Evolutionary conservation across 805 yeast genomes (phyloP), one percentile per base, ranked within the genome.

Genomic region (Phaffomyces antillensis): DNA sequence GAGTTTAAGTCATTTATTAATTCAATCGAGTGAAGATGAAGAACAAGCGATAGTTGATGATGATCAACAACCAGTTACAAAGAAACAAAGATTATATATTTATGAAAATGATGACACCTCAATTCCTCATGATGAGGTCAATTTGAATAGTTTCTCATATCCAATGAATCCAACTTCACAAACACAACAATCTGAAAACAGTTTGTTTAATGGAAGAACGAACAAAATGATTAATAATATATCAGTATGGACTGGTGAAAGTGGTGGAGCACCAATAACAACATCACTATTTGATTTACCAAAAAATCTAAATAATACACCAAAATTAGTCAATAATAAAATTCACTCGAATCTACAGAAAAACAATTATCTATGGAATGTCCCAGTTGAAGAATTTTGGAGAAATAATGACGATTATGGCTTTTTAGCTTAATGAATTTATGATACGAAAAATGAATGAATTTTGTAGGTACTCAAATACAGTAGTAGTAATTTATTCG

Each of bases 191-290:
- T 20, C 23, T 7, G 59, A 53, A 30, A 24, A 39, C 23, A 51
- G 57, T 7, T 52, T 60, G 5, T 61, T 58, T 44, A 58, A 58
- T 37, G 75, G 73, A 13, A 70, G 81, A 24, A 74, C 82, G 1
- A 77, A 76, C 36, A 72, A 72, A 30, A 78, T 78, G 84, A 78
- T 78, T 53, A 76, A 68, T 54, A 76, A 77, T 52, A 78, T 78
- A 33, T 75, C 81, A 0, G 73, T 72, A 1, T 78, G 84, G 84
- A 77, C 82, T 0, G 76, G 73, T 17, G 72, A 69, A 5, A 70
- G 70, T 30, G 73, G 71, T 15, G 56, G 56, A 4, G 32, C 46
- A 12, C 59, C 53, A 43, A 55, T 51, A 32, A 50, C 56, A 5
- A 48, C 58, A 4, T 48, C 55, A 2, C 37, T 56, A 15, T 56